These are phyloP conservation scores for Saccharum spontaneum DNA, from an alignment of 176 grass and related monocot species.

Conservation along the genomic window DNA sequence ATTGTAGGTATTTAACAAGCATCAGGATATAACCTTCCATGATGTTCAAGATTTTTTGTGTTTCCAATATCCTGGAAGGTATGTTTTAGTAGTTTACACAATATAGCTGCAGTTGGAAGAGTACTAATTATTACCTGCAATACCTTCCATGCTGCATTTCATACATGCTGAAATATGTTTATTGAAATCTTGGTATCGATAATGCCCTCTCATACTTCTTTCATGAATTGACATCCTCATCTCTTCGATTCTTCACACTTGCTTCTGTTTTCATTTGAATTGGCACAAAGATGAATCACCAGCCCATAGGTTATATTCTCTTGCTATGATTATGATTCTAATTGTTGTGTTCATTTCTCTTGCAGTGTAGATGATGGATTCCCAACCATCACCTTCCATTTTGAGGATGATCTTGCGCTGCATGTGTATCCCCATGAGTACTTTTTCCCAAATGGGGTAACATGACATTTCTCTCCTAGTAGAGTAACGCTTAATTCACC, in stretches of 20 bases:
- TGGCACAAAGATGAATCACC: constrained; percentile 17
- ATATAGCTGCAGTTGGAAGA: constrained; percentile 9
- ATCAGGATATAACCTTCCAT: constrained; percentile 73
- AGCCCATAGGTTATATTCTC: neutral
- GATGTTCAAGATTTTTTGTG: constrained; percentile 80
- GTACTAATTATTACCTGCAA: constrained; percentile 16
- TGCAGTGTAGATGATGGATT: constrained; percentile 94
- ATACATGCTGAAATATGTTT: neutral
- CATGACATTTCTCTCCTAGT: constrained; percentile 17
- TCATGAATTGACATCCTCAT: neutral
- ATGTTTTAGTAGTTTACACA: constrained; percentile 44
- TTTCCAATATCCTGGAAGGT: constrained; percentile 79
- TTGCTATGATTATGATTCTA: constrained; percentile 21
- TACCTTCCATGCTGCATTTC: neutral
- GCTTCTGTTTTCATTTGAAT: constrained; percentile 23
- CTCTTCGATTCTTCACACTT: neutral
- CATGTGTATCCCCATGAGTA: constrained; percentile 97
- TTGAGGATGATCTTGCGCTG: constrained; percentile 71
- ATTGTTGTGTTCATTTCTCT: constrained; percentile 36
- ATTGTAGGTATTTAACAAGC: constrained; percentile 73
- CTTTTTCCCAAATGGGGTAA: constrained; percentile 97
- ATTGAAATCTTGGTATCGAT: neutral
- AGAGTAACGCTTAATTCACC: neutral
- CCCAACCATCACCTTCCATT: constrained; percentile 77
- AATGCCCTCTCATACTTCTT: neutral